These are phyloP conservation scores for Penicillium sp. DNA, from an alignment of 2,329 filamentous ascomycete species.

Conservation along the genomic window DNA sequence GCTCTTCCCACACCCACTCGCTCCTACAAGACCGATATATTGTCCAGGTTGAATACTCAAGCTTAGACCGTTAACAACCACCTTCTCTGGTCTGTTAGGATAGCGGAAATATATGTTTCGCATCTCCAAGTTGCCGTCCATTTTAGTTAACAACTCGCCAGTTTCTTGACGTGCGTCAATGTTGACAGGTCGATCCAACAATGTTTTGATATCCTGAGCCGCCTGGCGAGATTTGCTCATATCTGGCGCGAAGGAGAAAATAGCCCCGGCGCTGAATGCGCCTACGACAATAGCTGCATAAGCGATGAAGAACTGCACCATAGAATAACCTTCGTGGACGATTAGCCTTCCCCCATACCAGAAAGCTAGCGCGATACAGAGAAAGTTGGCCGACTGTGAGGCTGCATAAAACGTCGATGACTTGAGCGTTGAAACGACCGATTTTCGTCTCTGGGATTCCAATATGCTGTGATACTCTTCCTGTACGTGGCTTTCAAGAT, in stretches of 20 bases:
- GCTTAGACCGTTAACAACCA: conserved; percentile 15
- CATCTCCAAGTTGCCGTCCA: conserved; percentile 60
- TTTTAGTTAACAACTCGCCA: neutral
- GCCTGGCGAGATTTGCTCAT: conserved; percentile 29
- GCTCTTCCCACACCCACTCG: conserved; percentile 88
- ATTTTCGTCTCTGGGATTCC: conserved; percentile 63
- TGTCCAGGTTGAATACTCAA: conserved; percentile 38
- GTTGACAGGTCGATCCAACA: conserved; percentile 45
- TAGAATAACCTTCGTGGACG: conserved; percentile 45
- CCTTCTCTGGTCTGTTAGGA: conserved; percentile 11
- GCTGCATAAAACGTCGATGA: conserved; percentile 28
- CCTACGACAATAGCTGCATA: conserved; percentile 44
- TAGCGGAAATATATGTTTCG: conserved; percentile 43
- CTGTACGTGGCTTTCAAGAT: conserved; percentile 78
- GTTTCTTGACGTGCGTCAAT: conserved; percentile 22
- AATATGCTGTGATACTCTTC: conserved; percentile 66
- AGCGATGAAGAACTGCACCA: conserved; percentile 44
- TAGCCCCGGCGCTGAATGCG: conserved; percentile 25
- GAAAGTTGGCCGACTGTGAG: conserved; percentile 24
- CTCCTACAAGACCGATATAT: conserved; percentile 74
- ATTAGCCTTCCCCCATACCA: conserved; percentile 64
- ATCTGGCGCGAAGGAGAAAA: conserved; percentile 33
- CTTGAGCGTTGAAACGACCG: conserved; percentile 59
- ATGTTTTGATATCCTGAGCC: conserved; percentile 37
- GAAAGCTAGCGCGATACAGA: conserved; percentile 49